A percentile compares a stretch with the other conserved stretches of the same genome.
Evolutionary conservation across 257 asterid species (phyloP).

Genomic region (Agastache rugosa): DNA sequence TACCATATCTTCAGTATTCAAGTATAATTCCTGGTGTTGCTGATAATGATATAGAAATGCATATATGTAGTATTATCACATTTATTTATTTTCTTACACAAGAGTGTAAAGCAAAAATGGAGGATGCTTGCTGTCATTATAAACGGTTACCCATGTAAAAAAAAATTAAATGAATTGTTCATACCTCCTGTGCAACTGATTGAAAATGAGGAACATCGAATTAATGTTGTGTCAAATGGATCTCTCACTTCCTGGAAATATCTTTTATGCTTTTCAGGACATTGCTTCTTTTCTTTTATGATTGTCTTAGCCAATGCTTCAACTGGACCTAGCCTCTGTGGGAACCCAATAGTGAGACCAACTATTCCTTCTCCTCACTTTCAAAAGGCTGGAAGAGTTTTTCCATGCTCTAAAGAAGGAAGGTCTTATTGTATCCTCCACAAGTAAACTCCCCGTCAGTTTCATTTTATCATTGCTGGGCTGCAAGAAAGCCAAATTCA

Average conservation of each 20-base stretch:
- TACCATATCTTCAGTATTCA: not conserved
- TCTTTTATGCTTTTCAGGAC: not conserved
- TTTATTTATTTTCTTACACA: not conserved
- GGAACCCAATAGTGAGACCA: too few relatives aligned
- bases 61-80: not conserved
- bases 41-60: not conserved
- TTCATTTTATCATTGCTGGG: conserved; percentile 54
- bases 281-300: conserved; percentile 26
- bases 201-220: not conserved
- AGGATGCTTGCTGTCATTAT: conserved; percentile 16
- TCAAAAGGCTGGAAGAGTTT: conserved; percentile 56
- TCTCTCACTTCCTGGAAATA: not conserved
- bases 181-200: not conserved
- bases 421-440: conserved; percentile 49
- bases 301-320: conserved; percentile 47
- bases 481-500: conserved; percentile 45
- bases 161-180: conserved; percentile 7
- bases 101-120: not conserved
- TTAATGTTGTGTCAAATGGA: not conserved
- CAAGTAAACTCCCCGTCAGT: conserved; percentile 60
- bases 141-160: not conserved
- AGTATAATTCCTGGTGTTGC: not conserved
- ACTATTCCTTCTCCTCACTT: conserved; percentile 58
- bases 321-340: conserved; percentile 40
- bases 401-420: conserved; percentile 61